phyloP scores from a whole-genome alignment of 2,329 filamentous ascomycete species.

The Hirsutella thompsonii region DNA sequence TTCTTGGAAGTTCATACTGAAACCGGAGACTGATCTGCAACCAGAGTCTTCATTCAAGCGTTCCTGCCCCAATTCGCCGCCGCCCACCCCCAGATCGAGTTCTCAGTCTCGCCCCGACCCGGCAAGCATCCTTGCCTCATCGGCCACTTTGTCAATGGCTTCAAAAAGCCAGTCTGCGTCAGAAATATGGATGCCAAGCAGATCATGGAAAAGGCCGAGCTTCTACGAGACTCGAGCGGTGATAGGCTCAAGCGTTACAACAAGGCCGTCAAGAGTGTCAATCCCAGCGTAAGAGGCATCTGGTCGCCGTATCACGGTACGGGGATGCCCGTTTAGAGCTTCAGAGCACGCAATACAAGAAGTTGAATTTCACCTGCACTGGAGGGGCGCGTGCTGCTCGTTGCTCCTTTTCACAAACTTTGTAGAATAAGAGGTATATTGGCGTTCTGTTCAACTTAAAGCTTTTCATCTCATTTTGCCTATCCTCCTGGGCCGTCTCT shows the following conservation, averaged over 20 bases:
- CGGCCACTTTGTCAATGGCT: conserved; percentile 87
- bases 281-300: conserved; percentile 53
- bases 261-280: conserved; percentile 53
- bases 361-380: too few species aligned
- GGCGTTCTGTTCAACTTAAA: background rate
- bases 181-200: conserved; percentile 71
- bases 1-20: too few species aligned
- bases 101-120: conserved; percentile 83
- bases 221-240: conserved; percentile 62
- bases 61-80: conserved; percentile 66
- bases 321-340: conserved; percentile 35
- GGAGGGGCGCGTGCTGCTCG: too few species aligned
- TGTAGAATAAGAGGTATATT: background rate
- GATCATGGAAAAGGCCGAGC: conserved; percentile 65
- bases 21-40: background rate
- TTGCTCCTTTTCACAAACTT: background rate
- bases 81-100: conserved; percentile 77
- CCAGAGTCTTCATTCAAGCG: conserved; percentile 68
- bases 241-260: conserved; percentile 54
- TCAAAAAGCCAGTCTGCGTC: conserved; percentile 75
- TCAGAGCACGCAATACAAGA: background rate
- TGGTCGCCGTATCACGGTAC: conserved; percentile 60
- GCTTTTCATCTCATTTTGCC: background rate
- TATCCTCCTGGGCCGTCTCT: background rate
- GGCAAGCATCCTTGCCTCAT: conserved; percentile 78